Evolutionary conservation across 192 early-diverging fungal genomes (phyloP).

Genomic region (Coemansia sp.): DNA sequence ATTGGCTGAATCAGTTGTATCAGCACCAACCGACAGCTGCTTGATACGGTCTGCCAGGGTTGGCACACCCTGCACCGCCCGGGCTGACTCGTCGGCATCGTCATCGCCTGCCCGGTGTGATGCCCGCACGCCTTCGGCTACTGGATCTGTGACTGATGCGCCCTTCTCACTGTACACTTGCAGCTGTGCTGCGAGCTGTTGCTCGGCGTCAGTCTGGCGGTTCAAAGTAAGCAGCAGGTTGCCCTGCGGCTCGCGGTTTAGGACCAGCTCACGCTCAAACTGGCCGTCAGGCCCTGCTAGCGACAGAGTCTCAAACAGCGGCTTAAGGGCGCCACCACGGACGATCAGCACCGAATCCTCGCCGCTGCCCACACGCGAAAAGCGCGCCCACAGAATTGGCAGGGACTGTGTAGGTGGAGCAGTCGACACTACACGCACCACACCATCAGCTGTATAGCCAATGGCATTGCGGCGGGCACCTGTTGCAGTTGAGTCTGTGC

Average conservation of each 20-base stretch:
- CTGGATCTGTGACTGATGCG: conserved; percentile 15
- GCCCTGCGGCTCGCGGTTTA: conserved; percentile 25
- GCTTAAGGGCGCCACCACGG: conserved; percentile 32
- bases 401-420: not conserved
- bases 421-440: conserved; percentile 12
- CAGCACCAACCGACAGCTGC: conserved; percentile 28
- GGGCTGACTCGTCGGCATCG: not conserved
- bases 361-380: conserved; percentile 37
- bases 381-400: conserved; percentile 31
- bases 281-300: conserved; percentile 29
- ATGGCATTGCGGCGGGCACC: conserved; percentile 5
- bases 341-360: conserved; percentile 34
- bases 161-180: conserved; percentile 26
- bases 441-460: conserved; percentile 34
- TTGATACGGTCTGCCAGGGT: conserved; percentile 45
- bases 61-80: conserved; percentile 5
- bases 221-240: conserved; percentile 11
- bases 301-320: conserved; percentile 41
- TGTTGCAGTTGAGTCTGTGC: not conserved
- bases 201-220: conserved; percentile 12
- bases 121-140: conserved; percentile 11
- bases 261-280: conserved; percentile 19
- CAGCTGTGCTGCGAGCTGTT: conserved; percentile 19
- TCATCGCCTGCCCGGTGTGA: conserved; percentile 18
- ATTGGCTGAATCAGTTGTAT: not conserved